phyloP scores from a whole-genome alignment of 257 asterid genomes.

The Oldenlandia corymbosa region DNA sequence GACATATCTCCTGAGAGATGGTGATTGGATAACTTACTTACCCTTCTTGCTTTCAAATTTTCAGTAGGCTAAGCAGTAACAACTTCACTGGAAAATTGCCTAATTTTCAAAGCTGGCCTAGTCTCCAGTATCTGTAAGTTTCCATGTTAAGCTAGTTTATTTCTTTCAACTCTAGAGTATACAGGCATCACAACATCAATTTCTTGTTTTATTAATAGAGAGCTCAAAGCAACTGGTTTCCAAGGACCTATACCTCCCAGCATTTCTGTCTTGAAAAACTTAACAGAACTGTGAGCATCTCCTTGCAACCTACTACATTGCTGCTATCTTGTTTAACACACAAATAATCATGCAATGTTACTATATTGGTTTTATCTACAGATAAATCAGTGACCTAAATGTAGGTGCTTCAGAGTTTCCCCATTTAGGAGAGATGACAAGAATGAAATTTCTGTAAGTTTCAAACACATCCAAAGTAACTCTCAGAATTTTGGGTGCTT shows the following conservation, averaged over 20 bases:
- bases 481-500: neutral
- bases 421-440: constrained; percentile 28
- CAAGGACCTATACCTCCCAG: constrained; percentile 59
- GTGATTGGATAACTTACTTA: no score
- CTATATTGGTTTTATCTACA: constrained; percentile 22
- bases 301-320: neutral
- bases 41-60: constrained; percentile 3
- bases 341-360: neutral
- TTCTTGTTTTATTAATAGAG: constrained; percentile 32
- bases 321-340: neutral
- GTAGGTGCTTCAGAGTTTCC: constrained; percentile 52
- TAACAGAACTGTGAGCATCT: constrained; percentile 45
- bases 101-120: constrained; percentile 34
- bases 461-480: neutral
- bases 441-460: constrained; percentile 39
- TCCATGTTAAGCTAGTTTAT: constrained; percentile 6
- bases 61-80: constrained; percentile 57
- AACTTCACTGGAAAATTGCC: constrained; percentile 49
- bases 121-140: constrained; percentile 47
- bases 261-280: constrained; percentile 37
- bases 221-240: constrained; percentile 55
- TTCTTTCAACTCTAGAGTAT: neutral
- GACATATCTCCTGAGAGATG: no score
- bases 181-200: neutral
- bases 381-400: constrained; percentile 51